phyloP scores from a whole-genome alignment of 2,329 filamentous ascomycete genomes.

The Plenodomus lindquistii region DNA sequence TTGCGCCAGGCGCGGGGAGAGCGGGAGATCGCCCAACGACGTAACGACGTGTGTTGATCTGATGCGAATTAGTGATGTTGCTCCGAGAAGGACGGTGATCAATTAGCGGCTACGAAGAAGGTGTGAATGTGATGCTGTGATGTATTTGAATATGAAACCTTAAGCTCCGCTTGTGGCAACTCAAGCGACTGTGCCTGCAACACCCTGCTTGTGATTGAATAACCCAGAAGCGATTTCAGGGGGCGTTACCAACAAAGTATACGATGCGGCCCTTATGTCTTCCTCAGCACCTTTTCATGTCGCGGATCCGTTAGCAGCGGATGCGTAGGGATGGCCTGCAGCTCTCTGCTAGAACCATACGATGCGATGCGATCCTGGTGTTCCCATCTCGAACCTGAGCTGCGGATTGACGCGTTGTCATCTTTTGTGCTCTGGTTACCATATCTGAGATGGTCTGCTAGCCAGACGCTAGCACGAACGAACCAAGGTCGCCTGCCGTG shows the following conservation, averaged over 20 bases:
- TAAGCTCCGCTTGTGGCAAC: neutral
- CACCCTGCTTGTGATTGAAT: neutral
- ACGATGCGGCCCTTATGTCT: neutral
- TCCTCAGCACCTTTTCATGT: constrained; percentile 34
- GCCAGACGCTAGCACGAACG: constrained; percentile 27
- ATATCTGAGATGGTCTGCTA: constrained; percentile 28
- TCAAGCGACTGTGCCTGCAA: neutral
- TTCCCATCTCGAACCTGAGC: constrained; percentile 27
- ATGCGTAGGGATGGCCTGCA: constrained; percentile 31
- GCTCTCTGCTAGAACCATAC: constrained; percentile 32
- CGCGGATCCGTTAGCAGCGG: constrained; percentile 28
- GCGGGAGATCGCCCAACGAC: neutral
- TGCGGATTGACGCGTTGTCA: constrained; percentile 29
- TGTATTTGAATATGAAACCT: neutral
- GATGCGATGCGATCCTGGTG: constrained; percentile 31
- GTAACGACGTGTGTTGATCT: neutral
- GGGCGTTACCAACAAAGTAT: neutral
- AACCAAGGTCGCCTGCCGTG: constrained; percentile 41
- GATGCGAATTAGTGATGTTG: neutral
- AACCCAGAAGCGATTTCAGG: neutral
- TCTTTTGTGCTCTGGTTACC: constrained; percentile 11
- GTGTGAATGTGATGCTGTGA: neutral
- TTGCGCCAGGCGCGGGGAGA: neutral
- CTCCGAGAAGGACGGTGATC: neutral
- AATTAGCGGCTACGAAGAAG: neutral